phyloP scores from a whole-genome alignment of 148 eudicot genomes.

The Limonium bicolor region DNA sequence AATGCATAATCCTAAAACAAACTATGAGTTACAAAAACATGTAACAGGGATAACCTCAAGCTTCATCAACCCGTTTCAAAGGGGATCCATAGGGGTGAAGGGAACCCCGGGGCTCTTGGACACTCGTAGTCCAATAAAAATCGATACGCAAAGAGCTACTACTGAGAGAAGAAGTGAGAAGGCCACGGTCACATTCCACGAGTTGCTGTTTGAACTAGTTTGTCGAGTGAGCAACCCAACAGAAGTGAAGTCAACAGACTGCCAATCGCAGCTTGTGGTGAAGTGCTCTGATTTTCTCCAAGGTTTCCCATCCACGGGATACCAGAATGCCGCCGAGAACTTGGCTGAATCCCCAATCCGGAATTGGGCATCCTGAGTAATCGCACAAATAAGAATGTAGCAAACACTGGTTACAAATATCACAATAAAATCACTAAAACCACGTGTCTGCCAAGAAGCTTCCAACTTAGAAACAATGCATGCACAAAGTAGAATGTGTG shows the following conservation, averaged over 20 bases:
- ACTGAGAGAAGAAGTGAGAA: conserved; percentile 60
- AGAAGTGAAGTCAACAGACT: conserved; percentile 32
- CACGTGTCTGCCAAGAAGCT: no score
- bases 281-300: conserved; percentile 73
- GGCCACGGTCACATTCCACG: conserved; percentile 57
- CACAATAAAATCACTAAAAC: no score
- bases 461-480: no score
- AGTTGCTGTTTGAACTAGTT: conserved; percentile 14
- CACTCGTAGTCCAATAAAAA: conserved; percentile 33
- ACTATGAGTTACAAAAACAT: no score
- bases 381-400: no score
- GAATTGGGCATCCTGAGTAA: conserved; percentile 76
- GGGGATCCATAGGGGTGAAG: no score
- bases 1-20: no score
- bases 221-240: conserved; percentile 11
- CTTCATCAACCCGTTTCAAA: no score
- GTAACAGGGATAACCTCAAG: no score
- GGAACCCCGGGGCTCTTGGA: conserved; percentile 16
- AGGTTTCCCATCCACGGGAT: conserved; percentile 62
- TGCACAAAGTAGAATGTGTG: no score
- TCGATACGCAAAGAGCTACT: conserved; percentile 47
- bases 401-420: no score
- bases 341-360: conserved; percentile 59
- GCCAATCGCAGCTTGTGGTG: conserved; percentile 72
- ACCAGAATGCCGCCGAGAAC: conserved; percentile 87